These are phyloP conservation scores for Podaxis sp. DNA, from an alignment of 768 basidiomycete species.

Conservation along the genomic window DNA sequence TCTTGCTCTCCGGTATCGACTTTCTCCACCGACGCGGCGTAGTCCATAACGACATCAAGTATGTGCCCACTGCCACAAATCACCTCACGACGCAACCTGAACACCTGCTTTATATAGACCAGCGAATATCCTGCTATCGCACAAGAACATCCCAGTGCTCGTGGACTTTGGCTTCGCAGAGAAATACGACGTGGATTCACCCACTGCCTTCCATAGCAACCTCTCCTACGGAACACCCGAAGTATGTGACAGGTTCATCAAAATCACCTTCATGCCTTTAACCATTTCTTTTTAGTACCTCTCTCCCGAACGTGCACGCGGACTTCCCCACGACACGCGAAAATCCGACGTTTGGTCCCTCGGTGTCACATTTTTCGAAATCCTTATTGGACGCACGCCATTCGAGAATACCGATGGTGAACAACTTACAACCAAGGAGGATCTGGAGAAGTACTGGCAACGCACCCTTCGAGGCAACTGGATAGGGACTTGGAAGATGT, in stretches of 20 bases:
- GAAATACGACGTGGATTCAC: conserved; percentile 61
- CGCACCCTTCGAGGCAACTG: conserved; percentile 82
- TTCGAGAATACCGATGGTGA: conserved; percentile 83
- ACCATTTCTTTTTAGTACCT: conserved; percentile 60
- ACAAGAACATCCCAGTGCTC: conserved; percentile 75
- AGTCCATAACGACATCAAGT: conserved; percentile 96
- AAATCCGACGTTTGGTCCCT: conserved; percentile 88
- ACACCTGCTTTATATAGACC: conserved; percentile 44
- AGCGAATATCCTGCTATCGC: conserved; percentile 87
- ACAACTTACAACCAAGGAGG: conserved; percentile 71
- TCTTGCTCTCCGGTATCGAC: conserved; percentile 75
- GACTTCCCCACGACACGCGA: conserved; percentile 88
- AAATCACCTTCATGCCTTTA: background rate
- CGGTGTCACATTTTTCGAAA: conserved; percentile 90
- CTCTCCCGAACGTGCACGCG: conserved; percentile 86
- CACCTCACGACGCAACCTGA: background rate
- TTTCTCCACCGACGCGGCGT: conserved; percentile 82
- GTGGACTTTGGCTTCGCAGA: conserved; percentile 98
- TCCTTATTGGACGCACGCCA: conserved; percentile 87
- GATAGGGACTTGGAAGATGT: conserved; percentile 79
- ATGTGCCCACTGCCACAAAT: conserved; percentile 20
- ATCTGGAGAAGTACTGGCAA: conserved; percentile 82
- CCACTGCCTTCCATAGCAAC: conserved; percentile 75
- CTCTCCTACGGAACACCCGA: conserved; percentile 91
- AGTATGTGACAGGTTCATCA: conserved; percentile 32